Evolutionary conservation across 148 eudicot species (phyloP), one percentile per base, ranked within the genome.

Genomic region (Spergularia bocconei): DNA sequence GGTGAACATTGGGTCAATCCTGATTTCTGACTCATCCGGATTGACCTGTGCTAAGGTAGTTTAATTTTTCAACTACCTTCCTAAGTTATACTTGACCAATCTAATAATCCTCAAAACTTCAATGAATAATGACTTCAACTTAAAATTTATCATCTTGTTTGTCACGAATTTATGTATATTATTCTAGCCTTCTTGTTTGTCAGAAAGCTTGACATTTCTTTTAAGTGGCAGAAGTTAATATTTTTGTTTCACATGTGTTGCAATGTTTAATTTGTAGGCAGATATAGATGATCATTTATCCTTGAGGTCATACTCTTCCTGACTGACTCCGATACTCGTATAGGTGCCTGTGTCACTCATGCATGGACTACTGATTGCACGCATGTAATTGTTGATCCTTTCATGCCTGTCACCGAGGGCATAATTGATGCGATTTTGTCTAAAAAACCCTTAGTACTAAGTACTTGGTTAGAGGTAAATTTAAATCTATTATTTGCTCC

Each of bases 381-480:
- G 15, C 97, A 95, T 86, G 90, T 91, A 74, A 88, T 95, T 75
- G 91, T 92, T 70, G 91, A 91, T 83, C 91, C 91, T 64, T 86
- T 77, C 71, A 80, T 77, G 82, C 85, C 88, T 73, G 83, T 95
- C 77, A 88, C 80, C 15, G 86, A 86, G 80, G 87, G 82, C 64
- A 39, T 85, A 65, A 68, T 89, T 84, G 97, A 91, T 88, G 86
- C 97, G 72, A 79, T 95, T 73, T 72, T 91, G 79, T 83, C 92
- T 33, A 88, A 87, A 78, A 89, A 83, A 69, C 89, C 85, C 23
- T 75, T 95, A 75, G 87, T 87, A 64, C 76, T 73, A 29, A 76
- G 82, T 72, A 86, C 88, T 20, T 95, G 99, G 99, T 75, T 95
- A 52, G 94, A 95, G 97, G 98, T 92, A 90, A 66, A 67, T 72